Percentiles rank a stretch among this genome's conserved stretches.
Conservation (phyloP, 176 grass and related monocot genomes). For the Raddia guianensis region DNA sequence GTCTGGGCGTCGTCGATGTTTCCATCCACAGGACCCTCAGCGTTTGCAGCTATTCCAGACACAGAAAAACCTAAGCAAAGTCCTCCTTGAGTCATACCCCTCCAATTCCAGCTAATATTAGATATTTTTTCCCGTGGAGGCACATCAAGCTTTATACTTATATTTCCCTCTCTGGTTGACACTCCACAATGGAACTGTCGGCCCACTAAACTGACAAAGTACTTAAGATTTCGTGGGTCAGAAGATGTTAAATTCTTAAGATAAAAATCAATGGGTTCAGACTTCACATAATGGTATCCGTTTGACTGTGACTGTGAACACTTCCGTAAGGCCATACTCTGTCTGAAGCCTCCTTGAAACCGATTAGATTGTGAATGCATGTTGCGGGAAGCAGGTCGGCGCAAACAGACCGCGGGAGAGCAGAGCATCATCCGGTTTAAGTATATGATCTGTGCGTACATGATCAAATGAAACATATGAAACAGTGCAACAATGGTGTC, state of each 20-base stretch:
- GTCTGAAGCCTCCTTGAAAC: constrained; percentile 42
- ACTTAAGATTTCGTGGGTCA: constrained; percentile 43
- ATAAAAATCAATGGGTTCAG: constrained; percentile 21
- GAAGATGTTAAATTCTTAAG: constrained; percentile 40
- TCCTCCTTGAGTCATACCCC: constrained; percentile 48
- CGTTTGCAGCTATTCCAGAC: constrained; percentile 55
- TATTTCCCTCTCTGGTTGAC: constrained; percentile 54
- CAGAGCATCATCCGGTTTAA: constrained; percentile 49
- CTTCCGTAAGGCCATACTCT: constrained; percentile 42
- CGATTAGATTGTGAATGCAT: constrained; percentile 44
- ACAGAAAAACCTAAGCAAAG: constrained; percentile 72
- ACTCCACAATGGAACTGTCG: constrained; percentile 56
- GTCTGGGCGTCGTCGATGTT: constrained; percentile 29
- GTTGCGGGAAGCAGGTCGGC: constrained; percentile 37
- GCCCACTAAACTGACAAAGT: constrained; percentile 64
- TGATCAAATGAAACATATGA: neutral
- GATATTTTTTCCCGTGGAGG: constrained; percentile 38
- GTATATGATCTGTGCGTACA: constrained; percentile 7
- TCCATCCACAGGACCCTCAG: constrained; percentile 55
- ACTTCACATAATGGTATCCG: constrained; percentile 1
- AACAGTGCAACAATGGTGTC: neutral
- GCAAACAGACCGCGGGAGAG: constrained; percentile 39
- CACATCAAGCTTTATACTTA: constrained; percentile 57
- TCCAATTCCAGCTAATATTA: constrained; percentile 60
- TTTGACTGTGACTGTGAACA: constrained; percentile 26